Evolutionary conservation across 2,329 filamentous ascomycete species (phyloP), one percentile per base, ranked within the genome.

Genomic region (Epichloe bromicola): DNA sequence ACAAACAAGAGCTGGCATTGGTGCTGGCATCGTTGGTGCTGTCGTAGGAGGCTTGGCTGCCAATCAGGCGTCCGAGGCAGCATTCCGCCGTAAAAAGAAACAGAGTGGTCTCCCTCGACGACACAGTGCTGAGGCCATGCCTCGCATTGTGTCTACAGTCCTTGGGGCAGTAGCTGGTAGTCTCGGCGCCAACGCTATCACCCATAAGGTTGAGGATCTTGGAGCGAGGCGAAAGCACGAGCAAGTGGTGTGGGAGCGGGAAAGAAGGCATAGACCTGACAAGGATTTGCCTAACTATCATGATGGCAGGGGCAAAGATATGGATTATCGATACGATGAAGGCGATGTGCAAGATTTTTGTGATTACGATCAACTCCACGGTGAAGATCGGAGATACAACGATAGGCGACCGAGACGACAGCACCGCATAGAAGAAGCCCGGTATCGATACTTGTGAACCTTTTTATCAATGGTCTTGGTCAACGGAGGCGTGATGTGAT

Each of bases 91-190:
- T 41, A 58, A 60, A 52, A 59, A 61, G 56, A 58, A 60, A 52
- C 51, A 54, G 10, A 56, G 55, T 43, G 59, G 52, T 30, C 55
- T 51, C 26, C 45, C 50, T n/a, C 54, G 53, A 11, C 53, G 61
- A 34, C 61, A 62, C 46, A 60, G 59, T 23, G 60, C 62, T 43
- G 54, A 63, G 14, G 58, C 63, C 4, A 64, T 63, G n/a, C 61
- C 61, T 36, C 62, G 62, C 33, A 59, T 63, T n/a, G 60, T 78
- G 15, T 72, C 73, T 3, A 77, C 76, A 10, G 63, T 79, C 10
- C 67, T 79, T 3, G 76, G 76, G 2, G 76, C 75, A 1, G 73
- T 76, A 3, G 74, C 76, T 0, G 76, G 75, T 3, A 76, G 75
- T 3, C 65, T 80, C 10, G 75, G 74, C 4, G 76, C 75, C 12